These are phyloP conservation scores for Blumeria graminis DNA, from an alignment of 2,329 filamentous ascomycete species.

Conservation along the genomic window DNA sequence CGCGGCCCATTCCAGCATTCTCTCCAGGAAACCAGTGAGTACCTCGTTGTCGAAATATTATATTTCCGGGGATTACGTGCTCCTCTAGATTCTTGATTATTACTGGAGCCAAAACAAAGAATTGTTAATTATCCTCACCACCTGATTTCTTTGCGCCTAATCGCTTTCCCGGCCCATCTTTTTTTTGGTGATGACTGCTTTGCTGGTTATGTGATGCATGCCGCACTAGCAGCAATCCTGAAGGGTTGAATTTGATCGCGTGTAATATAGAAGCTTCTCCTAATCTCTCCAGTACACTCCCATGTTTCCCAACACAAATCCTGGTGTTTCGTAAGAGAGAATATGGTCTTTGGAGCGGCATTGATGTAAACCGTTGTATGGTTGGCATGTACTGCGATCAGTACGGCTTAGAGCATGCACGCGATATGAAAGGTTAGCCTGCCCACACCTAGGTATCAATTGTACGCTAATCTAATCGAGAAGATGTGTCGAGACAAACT, in stretches of 20 bases:
- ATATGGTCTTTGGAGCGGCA: constrained; percentile 17
- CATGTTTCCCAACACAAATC: constrained; percentile 11
- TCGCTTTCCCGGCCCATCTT: constrained; percentile 57
- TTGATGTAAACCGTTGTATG: not conserved
- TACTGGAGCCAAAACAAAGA: not conserved
- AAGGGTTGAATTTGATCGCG: constrained; percentile 5
- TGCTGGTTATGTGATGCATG: constrained; percentile 27
- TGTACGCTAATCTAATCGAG: too few relatives aligned
- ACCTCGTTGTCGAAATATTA: constrained; percentile 91
- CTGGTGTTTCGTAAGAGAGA: constrained; percentile 20
- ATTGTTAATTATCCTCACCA: constrained; percentile 26
- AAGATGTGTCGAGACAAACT: too few relatives aligned
- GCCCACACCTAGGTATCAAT: too few relatives aligned
- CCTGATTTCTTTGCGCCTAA: constrained; percentile 83
- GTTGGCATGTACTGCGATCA: too few relatives aligned
- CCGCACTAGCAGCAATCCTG: constrained; percentile 10
- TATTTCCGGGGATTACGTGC: constrained; percentile 87
- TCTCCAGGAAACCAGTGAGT: constrained; percentile 89
- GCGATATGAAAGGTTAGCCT: too few relatives aligned
- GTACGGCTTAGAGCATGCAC: too few relatives aligned
- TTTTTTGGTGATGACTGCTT: constrained; percentile 41
- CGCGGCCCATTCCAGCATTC: constrained; percentile 82
- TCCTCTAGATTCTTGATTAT: constrained; percentile 32
- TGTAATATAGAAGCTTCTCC: constrained; percentile 13
- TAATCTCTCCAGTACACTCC: constrained; percentile 7